These are phyloP conservation scores for Hemileccinum rubropunctum DNA, from an alignment of 768 basidiomycete genomes.

Conservation along the genomic window DNA sequence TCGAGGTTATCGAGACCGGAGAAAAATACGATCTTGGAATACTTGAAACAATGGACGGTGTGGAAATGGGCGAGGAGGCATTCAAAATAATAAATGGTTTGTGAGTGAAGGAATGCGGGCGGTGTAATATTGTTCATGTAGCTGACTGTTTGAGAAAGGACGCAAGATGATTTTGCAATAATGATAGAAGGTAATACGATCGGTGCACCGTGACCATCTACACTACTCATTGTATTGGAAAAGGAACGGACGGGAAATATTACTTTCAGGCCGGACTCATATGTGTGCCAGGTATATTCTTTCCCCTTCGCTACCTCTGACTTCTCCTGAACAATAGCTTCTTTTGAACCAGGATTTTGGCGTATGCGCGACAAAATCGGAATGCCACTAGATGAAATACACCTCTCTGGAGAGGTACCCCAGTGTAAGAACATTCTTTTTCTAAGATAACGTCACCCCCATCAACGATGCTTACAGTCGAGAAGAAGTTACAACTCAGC, in stretches of 20 bases:
- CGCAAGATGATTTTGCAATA: slow-evolving; percentile 58
- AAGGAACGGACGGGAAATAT: slow-evolving; percentile 66
- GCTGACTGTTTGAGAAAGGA: slow-evolving; percentile 27
- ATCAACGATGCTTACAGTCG: slow-evolving; percentile 38
- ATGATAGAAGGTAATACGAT: slow-evolving; percentile 53
- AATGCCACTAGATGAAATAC: slow-evolving; percentile 68
- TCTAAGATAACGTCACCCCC: not conserved
- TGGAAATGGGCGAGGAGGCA: slow-evolving; percentile 47
- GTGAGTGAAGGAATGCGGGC: slow-evolving; percentile 38
- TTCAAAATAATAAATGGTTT: slow-evolving; percentile 60
- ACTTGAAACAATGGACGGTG: slow-evolving; percentile 23
- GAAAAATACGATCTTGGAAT: slow-evolving; percentile 52
- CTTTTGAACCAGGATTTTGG: slow-evolving; percentile 59
- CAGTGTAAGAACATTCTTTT: slow-evolving; percentile 49
- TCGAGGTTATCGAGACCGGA: slow-evolving; percentile 51
- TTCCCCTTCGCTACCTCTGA: not conserved
- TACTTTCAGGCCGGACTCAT: slow-evolving; percentile 78
- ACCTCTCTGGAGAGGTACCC: slow-evolving; percentile 62
- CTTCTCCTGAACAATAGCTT: not conserved
- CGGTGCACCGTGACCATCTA: not conserved
- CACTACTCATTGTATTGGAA: not conserved
- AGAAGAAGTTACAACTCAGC: slow-evolving; percentile 60
- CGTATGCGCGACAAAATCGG: slow-evolving; percentile 80
- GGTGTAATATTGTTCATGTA: not conserved
- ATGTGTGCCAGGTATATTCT: slow-evolving; percentile 54